Evolutionary conservation across 805 yeast species (phyloP).

Genomic region (Zygosaccharomyces siamensis): DNA sequence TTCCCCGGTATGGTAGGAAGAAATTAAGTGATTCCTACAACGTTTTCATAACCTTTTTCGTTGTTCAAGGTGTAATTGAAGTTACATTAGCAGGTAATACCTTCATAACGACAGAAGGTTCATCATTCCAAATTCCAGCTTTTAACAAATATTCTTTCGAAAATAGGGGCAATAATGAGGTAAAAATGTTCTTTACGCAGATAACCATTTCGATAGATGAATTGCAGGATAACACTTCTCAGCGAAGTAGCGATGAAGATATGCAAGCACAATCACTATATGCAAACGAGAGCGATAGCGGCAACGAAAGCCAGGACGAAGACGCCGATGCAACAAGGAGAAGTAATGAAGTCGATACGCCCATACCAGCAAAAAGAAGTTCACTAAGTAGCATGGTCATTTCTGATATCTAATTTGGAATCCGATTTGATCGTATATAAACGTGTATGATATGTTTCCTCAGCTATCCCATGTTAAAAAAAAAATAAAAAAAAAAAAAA

Average conservation of each 20-base stretch:
- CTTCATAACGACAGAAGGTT: slow-evolving; percentile 64
- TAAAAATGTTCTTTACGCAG: slow-evolving; percentile 72
- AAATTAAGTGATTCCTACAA: slow-evolving; percentile 52
- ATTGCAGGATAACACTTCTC: not conserved
- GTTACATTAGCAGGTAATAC: slow-evolving; percentile 55
- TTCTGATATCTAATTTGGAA: slow-evolving; percentile 12
- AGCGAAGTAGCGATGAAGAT: slow-evolving; percentile 3
- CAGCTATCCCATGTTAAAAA: not conserved
- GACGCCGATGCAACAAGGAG: not conserved
- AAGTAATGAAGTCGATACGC: not conserved
- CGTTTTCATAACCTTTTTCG: slow-evolving; percentile 69
- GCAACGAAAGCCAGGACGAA: not conserved
- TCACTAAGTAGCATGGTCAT: slow-evolving; percentile 23
- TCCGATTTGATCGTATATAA: not conserved
- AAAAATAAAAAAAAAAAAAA: not conserved
- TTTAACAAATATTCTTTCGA: slow-evolving; percentile 66
- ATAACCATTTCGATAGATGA: slow-evolving; percentile 32
- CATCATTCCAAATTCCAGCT: slow-evolving; percentile 78
- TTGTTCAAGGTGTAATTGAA: slow-evolving; percentile 64
- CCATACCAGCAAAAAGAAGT: not conserved
- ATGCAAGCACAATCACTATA: not conserved
- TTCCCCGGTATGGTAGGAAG: slow-evolving; percentile 61
- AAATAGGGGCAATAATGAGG: slow-evolving; percentile 54
- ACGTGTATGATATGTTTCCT: not conserved
- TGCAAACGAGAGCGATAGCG: not conserved